phyloP scores from a whole-genome alignment of 225 moss, liverwort and hornwort species.

The Anthoceros angustus region DNA sequence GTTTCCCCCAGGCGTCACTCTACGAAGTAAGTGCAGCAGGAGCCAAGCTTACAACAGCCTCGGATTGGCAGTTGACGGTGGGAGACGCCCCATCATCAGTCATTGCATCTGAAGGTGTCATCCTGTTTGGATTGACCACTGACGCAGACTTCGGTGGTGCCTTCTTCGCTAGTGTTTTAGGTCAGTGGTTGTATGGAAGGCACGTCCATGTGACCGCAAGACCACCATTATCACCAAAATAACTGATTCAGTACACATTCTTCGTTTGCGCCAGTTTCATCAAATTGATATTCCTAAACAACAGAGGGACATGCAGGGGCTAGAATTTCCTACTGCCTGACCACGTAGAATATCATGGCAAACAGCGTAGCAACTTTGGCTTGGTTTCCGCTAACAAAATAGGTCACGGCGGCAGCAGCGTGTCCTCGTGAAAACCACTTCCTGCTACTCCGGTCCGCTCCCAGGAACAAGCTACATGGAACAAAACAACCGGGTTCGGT shows the following conservation, averaged over 20 bases:
- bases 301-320: too few species aligned
- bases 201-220: neutral
- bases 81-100: neutral
- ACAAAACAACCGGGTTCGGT: neutral
- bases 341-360: too few species aligned
- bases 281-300: too few species aligned
- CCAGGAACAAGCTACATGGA: conserved; percentile 37
- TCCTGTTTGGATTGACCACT: neutral
- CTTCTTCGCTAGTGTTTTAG: neutral
- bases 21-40: conserved; percentile 2
- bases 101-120: neutral
- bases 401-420: too few species aligned
- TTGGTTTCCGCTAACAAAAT: too few species aligned
- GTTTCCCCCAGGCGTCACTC: neutral
- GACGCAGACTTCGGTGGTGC: neutral
- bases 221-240: neutral
- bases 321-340: too few species aligned
- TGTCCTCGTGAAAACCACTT: neutral
- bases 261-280: too few species aligned
- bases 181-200: conserved; percentile 3
- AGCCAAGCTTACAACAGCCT: neutral
- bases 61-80: neutral
- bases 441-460: conserved; percentile 28
- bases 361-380: too few species aligned
- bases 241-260: too few species aligned